Base-by-base conservation (phyloP, 1,284 basidiomycete genomes). In the Stereum hirsutum region DNA sequence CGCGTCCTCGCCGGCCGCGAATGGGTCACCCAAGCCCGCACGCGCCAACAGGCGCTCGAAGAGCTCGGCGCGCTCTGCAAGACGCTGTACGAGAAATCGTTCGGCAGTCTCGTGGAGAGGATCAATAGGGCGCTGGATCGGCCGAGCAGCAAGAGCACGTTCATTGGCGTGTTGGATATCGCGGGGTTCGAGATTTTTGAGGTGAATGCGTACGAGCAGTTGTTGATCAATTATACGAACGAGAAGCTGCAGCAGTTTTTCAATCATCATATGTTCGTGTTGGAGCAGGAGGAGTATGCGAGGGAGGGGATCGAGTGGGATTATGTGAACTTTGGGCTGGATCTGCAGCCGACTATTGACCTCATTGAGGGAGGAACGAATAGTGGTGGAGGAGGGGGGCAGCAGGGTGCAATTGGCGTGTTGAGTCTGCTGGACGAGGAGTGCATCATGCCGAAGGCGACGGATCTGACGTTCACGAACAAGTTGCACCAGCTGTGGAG, bases 261-360 rank as follows among this genome's bases (percentile, higher is more conserved):
- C 78, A 99, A 99, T 59, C 93, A 98, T 63, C 96, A 99, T 64
- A 99, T 99, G 96, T 99, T 99, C 62, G 93, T 97, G 11, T 78
- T 99, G 31, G 96, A 99, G 68, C 96, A 99, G 62, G 95, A 99
- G 60, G 96, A 99, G 63, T 99, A 99, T 64, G 78, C 91, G 11
- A 80, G 96, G 21, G 96, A 99, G 61, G 86, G 86, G 34, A 99
- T 99, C 61, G 84, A 95, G 49, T 99, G 96, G 96, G 87, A 96
- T 58, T 98, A 96, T 58, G 87, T 97, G 65, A 97, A 99, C 66
- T 99, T 99, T 60, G 96, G 95, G 14, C 74, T 98, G 38, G 95
- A 99, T 61, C 70, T 99, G 6, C 96, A 99, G 60, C 95, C 96
- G 0, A 99, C 96, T 0, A 99, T 99, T 61, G 95, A 99, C 58